Conservation (phyloP, 345 rosid species). For the Lepidium aucheri region DNA sequence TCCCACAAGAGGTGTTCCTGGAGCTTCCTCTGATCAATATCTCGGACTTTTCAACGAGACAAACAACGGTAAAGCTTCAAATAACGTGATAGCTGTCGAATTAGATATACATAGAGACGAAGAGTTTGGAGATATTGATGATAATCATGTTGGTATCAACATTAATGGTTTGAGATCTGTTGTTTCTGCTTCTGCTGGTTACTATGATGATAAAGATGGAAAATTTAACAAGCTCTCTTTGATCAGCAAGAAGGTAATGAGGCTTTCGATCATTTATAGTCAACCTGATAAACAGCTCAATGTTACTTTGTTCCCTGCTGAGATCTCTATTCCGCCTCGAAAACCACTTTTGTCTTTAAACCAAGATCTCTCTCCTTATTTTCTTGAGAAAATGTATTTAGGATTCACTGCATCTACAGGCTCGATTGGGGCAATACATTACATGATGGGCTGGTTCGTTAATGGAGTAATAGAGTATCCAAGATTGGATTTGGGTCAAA, state of each 20-base stretch:
- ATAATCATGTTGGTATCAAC: conserved; percentile 60
- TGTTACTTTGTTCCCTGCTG: conserved; percentile 41
- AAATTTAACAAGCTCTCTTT: conserved; percentile 14
- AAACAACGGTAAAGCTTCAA: conserved; percentile 31
- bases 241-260: conserved; percentile 23
- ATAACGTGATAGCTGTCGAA: conserved; percentile 51
- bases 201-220: conserved; percentile 23
- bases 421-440: conserved; percentile 31
- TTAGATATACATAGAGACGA: conserved; percentile 36
- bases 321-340: not conserved
- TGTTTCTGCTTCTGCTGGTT: conserved; percentile 32
- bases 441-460: conserved; percentile 39
- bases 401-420: conserved; percentile 67
- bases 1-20: conserved; percentile 38
- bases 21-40: conserved; percentile 27
- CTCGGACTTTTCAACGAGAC: conserved; percentile 40
- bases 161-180: conserved; percentile 37
- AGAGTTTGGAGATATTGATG: conserved; percentile 36
- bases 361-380: conserved; percentile 31
- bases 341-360: conserved; percentile 44
- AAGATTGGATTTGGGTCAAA: conserved; percentile 3
- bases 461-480: conserved; percentile 30
- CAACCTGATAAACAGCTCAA: conserved; percentile 23
- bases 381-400: conserved; percentile 36
- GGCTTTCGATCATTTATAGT: conserved; percentile 51